phyloP scores from a whole-genome alignment of 2,329 filamentous ascomycete genomes.

The Pseudocercospora vitis region DNA sequence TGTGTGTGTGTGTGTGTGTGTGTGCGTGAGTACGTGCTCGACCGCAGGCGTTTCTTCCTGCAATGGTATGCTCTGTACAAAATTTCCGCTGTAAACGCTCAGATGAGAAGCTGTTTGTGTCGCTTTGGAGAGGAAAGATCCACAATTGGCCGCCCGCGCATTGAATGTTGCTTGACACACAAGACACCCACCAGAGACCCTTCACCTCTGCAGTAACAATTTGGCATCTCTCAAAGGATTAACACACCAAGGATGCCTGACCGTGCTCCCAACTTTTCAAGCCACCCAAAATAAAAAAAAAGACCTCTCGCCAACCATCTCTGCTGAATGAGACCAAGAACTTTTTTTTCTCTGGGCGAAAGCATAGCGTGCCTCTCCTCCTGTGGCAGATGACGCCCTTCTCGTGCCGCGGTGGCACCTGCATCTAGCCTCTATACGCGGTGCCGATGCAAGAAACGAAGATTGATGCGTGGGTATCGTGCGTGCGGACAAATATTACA shows the following conservation, averaged over 20 bases:
- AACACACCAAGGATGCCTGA: no score
- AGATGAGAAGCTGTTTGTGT: constrained; percentile 22
- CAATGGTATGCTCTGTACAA: constrained; percentile 26
- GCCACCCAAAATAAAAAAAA: constrained; percentile 12
- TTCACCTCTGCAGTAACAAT: no score
- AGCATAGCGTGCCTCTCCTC: constrained; percentile 17
- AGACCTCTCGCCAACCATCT: constrained; percentile 19
- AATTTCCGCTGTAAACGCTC: constrained; percentile 18
- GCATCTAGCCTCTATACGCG: constrained; percentile 35
- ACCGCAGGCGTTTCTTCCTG: constrained; percentile 13
- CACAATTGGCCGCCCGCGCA: constrained; percentile 16
- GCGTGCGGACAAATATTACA: constrained; percentile 24
- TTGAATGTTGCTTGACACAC: no score
- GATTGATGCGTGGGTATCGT: constrained; percentile 35
- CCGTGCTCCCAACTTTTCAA: constrained; percentile 21
- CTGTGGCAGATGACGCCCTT: constrained; percentile 26
- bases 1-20: no score
- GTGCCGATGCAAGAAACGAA: constrained; percentile 33
- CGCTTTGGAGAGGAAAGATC: constrained; percentile 9
- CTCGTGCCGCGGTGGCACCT: constrained; percentile 20
- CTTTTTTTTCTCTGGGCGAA: constrained; percentile 22
- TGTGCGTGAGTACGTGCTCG: constrained; percentile 11
- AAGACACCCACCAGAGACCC: no score
- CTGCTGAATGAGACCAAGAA: constrained; percentile 20
- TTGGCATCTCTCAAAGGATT: no score